These are phyloP conservation scores for Calamus simplicifolius DNA, from an alignment of 176 grass and related monocot species.

Conservation along the genomic window DNA sequence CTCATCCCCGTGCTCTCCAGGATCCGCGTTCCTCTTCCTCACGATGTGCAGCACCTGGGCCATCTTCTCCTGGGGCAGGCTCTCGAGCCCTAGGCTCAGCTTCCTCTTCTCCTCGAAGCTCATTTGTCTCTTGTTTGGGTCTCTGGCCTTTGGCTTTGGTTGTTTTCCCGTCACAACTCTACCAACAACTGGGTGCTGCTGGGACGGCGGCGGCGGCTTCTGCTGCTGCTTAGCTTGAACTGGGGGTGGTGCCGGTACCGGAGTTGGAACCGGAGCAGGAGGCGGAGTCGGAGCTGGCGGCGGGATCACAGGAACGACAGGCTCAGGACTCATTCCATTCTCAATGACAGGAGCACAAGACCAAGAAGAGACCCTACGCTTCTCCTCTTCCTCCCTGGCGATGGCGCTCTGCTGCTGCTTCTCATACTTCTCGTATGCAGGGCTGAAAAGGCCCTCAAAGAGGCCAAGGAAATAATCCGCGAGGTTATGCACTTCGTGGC, in stretches of 20 bases:
- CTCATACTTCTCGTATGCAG: constrained; percentile 31
- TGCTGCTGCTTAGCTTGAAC: constrained; percentile 9
- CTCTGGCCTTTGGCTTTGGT: constrained; percentile 71
- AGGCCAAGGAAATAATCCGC: constrained; percentile 47
- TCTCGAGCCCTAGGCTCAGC: constrained; percentile 55
- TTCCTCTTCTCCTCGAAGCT: constrained; percentile 81
- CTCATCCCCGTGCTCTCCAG: constrained; percentile 65
- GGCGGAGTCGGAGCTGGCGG: constrained; percentile 5
- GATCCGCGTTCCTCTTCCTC: constrained; percentile 52
- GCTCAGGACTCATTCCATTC: not conserved
- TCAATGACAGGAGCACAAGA: not conserved
- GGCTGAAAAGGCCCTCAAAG: constrained; percentile 53
- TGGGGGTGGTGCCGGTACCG: not conserved
- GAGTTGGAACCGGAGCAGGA: not conserved
- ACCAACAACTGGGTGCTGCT: constrained; percentile 11
- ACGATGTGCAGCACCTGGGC: constrained; percentile 68
- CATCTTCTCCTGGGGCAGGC: constrained; percentile 80
- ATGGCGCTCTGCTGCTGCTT: constrained; percentile 31
- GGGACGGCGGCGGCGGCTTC: not conserved
- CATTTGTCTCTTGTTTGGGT: constrained; percentile 77
- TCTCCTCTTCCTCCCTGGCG: not conserved
- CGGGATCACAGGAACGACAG: not conserved
- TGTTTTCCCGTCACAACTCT: constrained; percentile 25
- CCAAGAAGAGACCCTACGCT: not conserved
- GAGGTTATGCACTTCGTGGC: constrained; percentile 65